Conservation (phyloP, 2,329 filamentous ascomycete genomes). For the Ciborinia camelliae region DNA sequence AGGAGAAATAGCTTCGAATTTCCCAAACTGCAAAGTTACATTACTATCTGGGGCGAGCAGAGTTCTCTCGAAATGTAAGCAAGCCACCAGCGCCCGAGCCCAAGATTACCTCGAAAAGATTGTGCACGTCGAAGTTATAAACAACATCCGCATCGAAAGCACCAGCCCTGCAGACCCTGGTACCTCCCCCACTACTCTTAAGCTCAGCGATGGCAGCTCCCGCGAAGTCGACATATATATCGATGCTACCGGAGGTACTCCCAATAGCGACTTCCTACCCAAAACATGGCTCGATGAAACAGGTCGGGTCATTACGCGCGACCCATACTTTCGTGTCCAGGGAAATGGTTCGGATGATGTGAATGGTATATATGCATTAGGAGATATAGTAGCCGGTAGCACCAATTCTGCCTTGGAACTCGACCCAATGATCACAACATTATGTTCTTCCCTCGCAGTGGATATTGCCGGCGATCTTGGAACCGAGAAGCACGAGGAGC, state of each 20-base stretch:
- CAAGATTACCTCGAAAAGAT: constrained; percentile 44
- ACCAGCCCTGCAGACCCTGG: constrained; percentile 37
- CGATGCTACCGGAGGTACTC: constrained; percentile 42
- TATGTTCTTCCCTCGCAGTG: constrained; percentile 45
- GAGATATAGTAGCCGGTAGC: constrained; percentile 44
- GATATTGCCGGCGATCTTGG: constrained; percentile 39
- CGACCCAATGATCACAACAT: constrained; percentile 41
- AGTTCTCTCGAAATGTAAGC: constrained; percentile 44
- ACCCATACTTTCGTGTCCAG: constrained; percentile 43
- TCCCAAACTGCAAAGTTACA: constrained; percentile 44
- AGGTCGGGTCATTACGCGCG: constrained; percentile 49
- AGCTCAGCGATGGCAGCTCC: constrained; percentile 41
- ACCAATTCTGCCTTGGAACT: constrained; percentile 44
- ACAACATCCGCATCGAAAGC: constrained; percentile 40
- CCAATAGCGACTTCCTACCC: constrained; percentile 47
- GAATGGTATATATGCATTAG: constrained; percentile 45
- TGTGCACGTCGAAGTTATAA: constrained; percentile 46
- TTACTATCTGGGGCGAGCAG: constrained; percentile 41
- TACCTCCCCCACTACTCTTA: constrained; percentile 37
- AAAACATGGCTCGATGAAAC: constrained; percentile 43
- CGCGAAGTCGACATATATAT: constrained; percentile 48
- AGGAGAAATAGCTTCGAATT: constrained; percentile 44
- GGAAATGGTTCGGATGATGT: constrained; percentile 38
- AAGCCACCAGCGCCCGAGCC: constrained; percentile 41
- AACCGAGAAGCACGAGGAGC: constrained; percentile 6